Conservation (phyloP, 768 basidiomycete species). For the Boletus sensibilis region DNA sequence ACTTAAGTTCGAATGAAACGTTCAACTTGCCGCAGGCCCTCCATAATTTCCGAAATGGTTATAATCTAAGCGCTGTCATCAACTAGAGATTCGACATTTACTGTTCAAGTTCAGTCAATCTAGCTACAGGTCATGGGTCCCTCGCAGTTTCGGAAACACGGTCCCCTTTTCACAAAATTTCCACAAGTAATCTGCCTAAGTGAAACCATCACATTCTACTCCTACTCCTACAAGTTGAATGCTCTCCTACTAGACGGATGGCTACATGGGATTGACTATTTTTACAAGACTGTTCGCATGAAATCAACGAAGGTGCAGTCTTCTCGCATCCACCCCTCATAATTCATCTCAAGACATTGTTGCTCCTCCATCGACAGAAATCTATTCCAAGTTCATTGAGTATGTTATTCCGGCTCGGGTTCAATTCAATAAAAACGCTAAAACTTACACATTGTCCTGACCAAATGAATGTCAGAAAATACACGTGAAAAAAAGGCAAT, state of each 20-base stretch:
- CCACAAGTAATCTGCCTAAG: not conserved
- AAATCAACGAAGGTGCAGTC: not conserved
- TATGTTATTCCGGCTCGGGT: not conserved
- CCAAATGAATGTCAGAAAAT: not conserved
- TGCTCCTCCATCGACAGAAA: constrained; percentile 20
- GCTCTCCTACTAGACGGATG: not conserved
- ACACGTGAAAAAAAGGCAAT: not conserved
- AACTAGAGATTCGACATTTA: too few relatives aligned
- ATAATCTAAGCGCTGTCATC: too few relatives aligned
- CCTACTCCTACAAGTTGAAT: not conserved
- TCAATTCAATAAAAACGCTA: not conserved
- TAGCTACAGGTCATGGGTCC: too few relatives aligned
- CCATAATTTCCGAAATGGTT: too few relatives aligned
- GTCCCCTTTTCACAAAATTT: not conserved
- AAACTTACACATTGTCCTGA: constrained; percentile 27
- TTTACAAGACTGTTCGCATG: not conserved
- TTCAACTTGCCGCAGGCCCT: too few relatives aligned
- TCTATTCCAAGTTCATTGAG: constrained; percentile 8
- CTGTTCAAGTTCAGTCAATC: not conserved
- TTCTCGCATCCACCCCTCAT: not conserved
- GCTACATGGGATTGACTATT: not conserved
- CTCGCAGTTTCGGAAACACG: too few relatives aligned
- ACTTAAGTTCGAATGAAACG: not conserved
- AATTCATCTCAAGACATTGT: constrained; percentile 4
- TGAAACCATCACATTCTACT: not conserved